A percentile compares a stretch with the other conserved stretches of the same genome.
Evolutionary conservation across 2,329 filamentous ascomycete genomes (phyloP).

Genomic region (Nannizziopsis arthrosporioides): DNA sequence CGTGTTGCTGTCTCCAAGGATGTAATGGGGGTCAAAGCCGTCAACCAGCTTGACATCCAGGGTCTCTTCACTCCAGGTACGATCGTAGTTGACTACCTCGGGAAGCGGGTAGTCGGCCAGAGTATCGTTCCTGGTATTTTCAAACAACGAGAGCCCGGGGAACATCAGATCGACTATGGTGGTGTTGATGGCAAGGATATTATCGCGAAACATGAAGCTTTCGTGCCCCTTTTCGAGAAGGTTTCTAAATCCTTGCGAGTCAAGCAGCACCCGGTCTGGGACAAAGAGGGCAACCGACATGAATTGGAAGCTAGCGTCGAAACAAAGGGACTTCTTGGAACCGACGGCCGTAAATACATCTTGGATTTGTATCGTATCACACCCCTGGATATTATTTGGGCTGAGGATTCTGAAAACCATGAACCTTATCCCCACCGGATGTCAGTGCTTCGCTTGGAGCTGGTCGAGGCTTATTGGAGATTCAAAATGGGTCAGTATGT

Average conservation of each 20-base stretch:
- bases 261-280: slow-evolving; percentile 94
- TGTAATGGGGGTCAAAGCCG: slow-evolving; percentile 80
- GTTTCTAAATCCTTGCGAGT: slow-evolving; percentile 82
- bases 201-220: slow-evolving; percentile 79
- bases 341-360: slow-evolving; percentile 94
- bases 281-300: slow-evolving; percentile 83
- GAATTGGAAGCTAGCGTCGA: slow-evolving; percentile 93
- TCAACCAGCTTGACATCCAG: slow-evolving; percentile 93
- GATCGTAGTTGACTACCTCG: slow-evolving; percentile 90
- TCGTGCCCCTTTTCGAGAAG: slow-evolving; percentile 73
- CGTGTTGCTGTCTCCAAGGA: slow-evolving; percentile 95
- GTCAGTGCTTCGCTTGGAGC: slow-evolving; percentile 81
- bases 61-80: slow-evolving; percentile 92
- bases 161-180: slow-evolving; percentile 98
- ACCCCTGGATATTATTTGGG: slow-evolving; percentile 79
- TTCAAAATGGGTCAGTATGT: slow-evolving; percentile 83
- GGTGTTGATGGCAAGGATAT: slow-evolving; percentile 95
- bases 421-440: slow-evolving; percentile 82
- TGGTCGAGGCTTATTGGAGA: slow-evolving; percentile 76
- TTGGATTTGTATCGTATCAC: slow-evolving; percentile 91
- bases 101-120: slow-evolving; percentile 92
- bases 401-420: slow-evolving; percentile 58
- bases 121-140: slow-evolving; percentile 98
- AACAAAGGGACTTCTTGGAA: slow-evolving; percentile 94
- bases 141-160: slow-evolving; percentile 91